A percentile compares a stretch with the other conserved stretches of the same genome.
Conservation (phyloP, 441 rosid genomes). For the Pelargonium hybrid region DNA sequence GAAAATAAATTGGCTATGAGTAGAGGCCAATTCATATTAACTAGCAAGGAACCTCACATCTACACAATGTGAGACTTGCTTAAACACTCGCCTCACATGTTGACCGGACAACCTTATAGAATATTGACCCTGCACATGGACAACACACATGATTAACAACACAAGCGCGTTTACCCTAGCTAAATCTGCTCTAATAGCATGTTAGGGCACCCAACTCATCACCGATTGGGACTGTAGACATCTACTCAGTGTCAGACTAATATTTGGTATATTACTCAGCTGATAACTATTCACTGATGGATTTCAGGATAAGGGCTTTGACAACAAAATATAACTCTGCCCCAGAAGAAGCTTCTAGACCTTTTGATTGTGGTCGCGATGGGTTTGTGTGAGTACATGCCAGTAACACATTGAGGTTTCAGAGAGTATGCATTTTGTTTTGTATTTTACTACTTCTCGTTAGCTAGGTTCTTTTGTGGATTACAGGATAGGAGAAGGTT, state of each 20-base stretch:
- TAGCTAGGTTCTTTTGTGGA: constrained; percentile 18
- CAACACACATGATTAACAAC: neutral
- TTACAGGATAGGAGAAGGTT: constrained; percentile 87
- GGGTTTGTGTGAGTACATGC: constrained; percentile 79
- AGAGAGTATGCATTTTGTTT: neutral
- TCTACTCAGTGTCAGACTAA: neutral
- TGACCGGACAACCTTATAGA: neutral
- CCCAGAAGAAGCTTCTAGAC: constrained; percentile 86
- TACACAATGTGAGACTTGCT: neutral
- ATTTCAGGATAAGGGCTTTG: constrained; percentile 73
- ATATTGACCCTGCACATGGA: neutral
- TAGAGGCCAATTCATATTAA: neutral
- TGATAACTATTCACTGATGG: constrained; percentile 15
- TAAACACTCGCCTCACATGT: neutral
- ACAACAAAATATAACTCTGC: constrained; percentile 61
- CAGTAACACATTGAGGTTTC: constrained; percentile 11
- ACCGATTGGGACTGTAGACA: neutral
- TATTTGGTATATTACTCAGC: constrained; percentile 5
- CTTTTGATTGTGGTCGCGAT: constrained; percentile 85
- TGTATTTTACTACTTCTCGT: constrained; percentile 9
- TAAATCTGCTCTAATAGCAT: neutral
- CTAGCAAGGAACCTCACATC: neutral
- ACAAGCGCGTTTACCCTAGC: neutral
- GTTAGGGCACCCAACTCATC: neutral
- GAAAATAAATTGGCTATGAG: neutral